A percentile compares a stretch with the other conserved stretches of the same genome.
phyloP scores from a whole-genome alignment of 805 yeast genomes.

The Starmerella sirachaensis region DNA sequence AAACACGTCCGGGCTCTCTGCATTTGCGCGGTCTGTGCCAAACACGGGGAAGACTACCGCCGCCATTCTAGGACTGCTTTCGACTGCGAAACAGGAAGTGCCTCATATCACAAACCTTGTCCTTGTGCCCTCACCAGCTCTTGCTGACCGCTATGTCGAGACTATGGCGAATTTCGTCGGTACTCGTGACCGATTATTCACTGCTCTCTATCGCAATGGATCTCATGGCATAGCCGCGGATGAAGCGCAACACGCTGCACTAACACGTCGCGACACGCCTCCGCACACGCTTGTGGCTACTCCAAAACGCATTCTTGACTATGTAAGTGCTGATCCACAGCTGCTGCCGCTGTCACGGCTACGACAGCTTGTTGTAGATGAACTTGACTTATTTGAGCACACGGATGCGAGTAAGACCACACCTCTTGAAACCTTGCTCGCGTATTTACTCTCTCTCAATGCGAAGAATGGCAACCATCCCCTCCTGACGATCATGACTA shows the following conservation, averaged over 20 bases:
- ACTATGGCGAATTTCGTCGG: conserved; percentile 3
- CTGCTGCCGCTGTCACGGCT: conserved; percentile 16
- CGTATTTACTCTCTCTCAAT: conserved; percentile 12
- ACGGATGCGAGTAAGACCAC: conserved; percentile 8
- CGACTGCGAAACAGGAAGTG: conserved; percentile 2
- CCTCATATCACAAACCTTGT: conserved; percentile 23
- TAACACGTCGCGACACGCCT: conserved; percentile 4
- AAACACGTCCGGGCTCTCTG: conserved; percentile 25
- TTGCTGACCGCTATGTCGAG: conserved; percentile 27
- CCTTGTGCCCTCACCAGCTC: conserved; percentile 28
- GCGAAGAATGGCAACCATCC: conserved; percentile 5
- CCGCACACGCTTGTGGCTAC: conserved; percentile 42
- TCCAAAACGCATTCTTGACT: conserved; percentile 42
- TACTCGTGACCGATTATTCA: background rate
- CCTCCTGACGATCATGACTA: conserved; percentile 10
- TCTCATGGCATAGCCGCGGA: conserved; percentile 12
- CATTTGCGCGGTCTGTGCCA: conserved; percentile 24
- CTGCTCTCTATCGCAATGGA: conserved; percentile 23
- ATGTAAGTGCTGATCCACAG: conserved; percentile 27
- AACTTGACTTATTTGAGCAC: conserved; percentile 21
- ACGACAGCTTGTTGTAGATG: conserved; percentile 24
- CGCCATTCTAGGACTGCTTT: conserved; percentile 22
- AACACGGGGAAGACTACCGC: conserved; percentile 31
- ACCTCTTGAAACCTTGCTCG: conserved; percentile 22
- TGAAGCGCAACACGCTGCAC: conserved; percentile 21